phyloP scores from a whole-genome alignment of 768 basidiomycete genomes.

The Rhodosporidiobolus odoratus region DNA sequence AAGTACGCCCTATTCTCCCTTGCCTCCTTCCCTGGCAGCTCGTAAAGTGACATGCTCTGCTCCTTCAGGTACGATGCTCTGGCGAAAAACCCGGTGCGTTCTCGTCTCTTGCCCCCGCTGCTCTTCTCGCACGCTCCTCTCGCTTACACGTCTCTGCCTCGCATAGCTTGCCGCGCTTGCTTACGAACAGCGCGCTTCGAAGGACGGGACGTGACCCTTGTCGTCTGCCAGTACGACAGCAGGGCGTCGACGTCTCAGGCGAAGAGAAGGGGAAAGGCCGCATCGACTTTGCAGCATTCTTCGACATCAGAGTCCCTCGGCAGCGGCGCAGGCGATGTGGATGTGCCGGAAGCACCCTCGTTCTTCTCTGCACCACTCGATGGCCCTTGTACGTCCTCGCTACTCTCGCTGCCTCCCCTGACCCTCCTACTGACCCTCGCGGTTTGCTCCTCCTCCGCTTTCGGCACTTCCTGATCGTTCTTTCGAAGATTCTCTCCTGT shows the following conservation, averaged over 20 bases:
- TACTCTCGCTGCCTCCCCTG: too few species aligned
- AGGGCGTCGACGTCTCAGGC: too few species aligned
- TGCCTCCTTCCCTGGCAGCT: not conserved
- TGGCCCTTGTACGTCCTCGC: too few species aligned
- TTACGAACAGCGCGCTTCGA: conserved; percentile 22
- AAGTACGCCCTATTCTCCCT: not conserved
- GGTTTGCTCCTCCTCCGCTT: too few species aligned
- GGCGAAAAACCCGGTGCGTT: conserved; percentile 13
- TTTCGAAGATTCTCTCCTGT: too few species aligned
- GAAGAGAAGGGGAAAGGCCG: too few species aligned
- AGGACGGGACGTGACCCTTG: not conserved
- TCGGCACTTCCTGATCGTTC: too few species aligned
- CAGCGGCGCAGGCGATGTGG: too few species aligned
- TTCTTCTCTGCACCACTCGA: too few species aligned
- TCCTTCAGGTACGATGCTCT: conserved; percentile 4
- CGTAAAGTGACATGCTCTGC: not conserved
- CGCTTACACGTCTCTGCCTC: not conserved
- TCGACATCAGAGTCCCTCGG: too few species aligned
- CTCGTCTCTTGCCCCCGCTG: not conserved
- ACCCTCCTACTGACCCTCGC: too few species aligned
- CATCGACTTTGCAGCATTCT: not conserved
- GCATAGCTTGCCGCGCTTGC: conserved; percentile 19
- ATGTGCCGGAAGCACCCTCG: too few species aligned
- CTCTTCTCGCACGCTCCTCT: not conserved
- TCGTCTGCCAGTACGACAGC: conserved; percentile 4